Percentiles rank a stretch among this genome's conserved stretches.
phyloP scores from a whole-genome alignment of 495 filamentous ascomycete genomes.

The Penicillium salamii region DNA sequence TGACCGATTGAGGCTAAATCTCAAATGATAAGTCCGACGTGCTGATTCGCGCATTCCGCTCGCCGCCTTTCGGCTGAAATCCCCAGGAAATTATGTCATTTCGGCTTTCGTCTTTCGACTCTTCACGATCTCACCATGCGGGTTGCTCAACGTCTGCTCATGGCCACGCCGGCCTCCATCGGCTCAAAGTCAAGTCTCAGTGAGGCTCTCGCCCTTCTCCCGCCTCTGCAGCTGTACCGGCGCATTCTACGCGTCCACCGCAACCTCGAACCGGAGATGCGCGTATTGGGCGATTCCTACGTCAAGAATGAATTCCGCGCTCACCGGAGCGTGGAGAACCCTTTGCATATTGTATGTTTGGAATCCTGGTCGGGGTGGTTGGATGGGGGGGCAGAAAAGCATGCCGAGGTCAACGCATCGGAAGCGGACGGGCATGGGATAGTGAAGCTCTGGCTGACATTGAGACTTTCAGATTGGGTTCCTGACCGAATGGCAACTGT shows the following conservation, averaged over 20 bases:
- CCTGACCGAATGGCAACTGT: slow-evolving; percentile 92
- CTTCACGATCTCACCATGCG: slow-evolving; percentile 28
- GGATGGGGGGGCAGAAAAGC: background rate
- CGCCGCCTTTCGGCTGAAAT: slow-evolving; percentile 26
- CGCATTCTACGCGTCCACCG: slow-evolving; percentile 84
- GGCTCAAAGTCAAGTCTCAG: slow-evolving; percentile 50
- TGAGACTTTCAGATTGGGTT: slow-evolving; percentile 76
- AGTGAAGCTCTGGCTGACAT: slow-evolving; percentile 10
- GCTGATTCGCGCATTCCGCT: slow-evolving; percentile 16
- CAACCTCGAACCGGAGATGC: slow-evolving; percentile 69
- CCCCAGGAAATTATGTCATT: slow-evolving; percentile 32
- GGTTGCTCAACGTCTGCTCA: slow-evolving; percentile 34
- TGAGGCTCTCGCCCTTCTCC: slow-evolving; percentile 73
- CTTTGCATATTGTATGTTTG: slow-evolving; percentile 75
- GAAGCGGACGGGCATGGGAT: background rate
- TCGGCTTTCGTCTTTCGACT: background rate
- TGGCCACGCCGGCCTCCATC: slow-evolving; percentile 45
- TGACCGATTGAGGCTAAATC: background rate
- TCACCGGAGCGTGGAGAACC: slow-evolving; percentile 81
- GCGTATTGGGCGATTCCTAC: slow-evolving; percentile 84
- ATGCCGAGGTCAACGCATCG: background rate
- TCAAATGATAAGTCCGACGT: slow-evolving; percentile 3
- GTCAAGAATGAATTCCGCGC: slow-evolving; percentile 87
- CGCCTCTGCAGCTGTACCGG: slow-evolving; percentile 87
- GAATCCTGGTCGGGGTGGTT: background rate